phyloP scores from a whole-genome alignment of 805 yeast genomes.

The Candida arabinofermentans region DNA sequence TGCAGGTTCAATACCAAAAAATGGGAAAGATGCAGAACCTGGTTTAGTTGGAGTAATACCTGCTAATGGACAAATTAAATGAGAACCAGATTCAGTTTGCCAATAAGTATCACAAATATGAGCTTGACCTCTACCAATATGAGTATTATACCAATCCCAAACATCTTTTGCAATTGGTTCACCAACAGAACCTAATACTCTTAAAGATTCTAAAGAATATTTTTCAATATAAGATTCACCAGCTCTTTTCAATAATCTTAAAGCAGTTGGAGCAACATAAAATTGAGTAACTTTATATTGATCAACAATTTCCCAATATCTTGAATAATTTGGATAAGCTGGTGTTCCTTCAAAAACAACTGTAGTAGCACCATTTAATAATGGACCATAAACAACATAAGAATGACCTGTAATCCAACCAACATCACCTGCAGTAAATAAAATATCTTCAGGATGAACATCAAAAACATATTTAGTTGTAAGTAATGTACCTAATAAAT shows the following conservation, averaged over 20 bases:
- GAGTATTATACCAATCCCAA: conserved; percentile 97
- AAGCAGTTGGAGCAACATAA: conserved; percentile 98
- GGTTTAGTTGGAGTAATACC: conserved; percentile 96
- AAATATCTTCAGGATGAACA: conserved; percentile 78
- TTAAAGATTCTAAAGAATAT: conserved; percentile 78
- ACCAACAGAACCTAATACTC: conserved; percentile 96
- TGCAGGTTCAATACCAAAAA: conserved; percentile 89
- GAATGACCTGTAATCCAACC: conserved; percentile 99
- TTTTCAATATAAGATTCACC: conserved; percentile 81
- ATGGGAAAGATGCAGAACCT: conserved; percentile 94
- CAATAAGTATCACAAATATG: conserved; percentile 96
- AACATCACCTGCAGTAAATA: conserved; percentile 97
- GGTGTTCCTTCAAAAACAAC: conserved; percentile 97
- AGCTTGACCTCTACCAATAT: conserved; percentile 84
- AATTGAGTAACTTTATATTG: conserved; percentile 89
- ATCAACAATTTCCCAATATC: conserved; percentile 96
- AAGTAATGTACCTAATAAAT: conserved; percentile 85
- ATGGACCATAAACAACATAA: conserved; percentile 92
- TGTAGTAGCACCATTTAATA: conserved; percentile 82
- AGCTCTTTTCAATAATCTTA: conserved; percentile 77
- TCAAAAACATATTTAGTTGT: conserved; percentile 94
- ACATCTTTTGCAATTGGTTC: conserved; percentile 98
- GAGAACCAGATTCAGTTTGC: conserved; percentile 98
- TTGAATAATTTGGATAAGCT: conserved; percentile 89
- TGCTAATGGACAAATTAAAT: conserved; percentile 89